Evolutionary conservation across 2,329 filamentous ascomycete species (phyloP), one percentile per base, ranked within the genome.

Genomic region (Septoria linicola): DNA sequence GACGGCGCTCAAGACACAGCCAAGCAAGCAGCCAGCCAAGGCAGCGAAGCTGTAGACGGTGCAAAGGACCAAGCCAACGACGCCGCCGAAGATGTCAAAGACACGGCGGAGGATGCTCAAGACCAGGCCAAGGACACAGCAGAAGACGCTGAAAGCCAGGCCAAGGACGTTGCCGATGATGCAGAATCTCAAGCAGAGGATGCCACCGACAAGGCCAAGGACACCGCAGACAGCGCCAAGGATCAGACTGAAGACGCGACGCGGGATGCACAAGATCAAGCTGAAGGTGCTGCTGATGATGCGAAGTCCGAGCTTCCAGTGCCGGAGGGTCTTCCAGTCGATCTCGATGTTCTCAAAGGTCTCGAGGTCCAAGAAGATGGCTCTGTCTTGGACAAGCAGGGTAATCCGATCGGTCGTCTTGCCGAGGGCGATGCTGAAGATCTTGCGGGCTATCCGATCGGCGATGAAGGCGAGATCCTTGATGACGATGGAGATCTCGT

Each of bases 401-500:
- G 76, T 59, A 76, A 77, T 43, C 61, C 69, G 3, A 65, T 79
- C 46, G 76, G 75, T 48, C 71, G 70, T 42, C 73, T 79, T 35
- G 73, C 72, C 23, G 76, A 79, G 61, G 76, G 76, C 52, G 76
- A 78, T 50, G 75, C 75, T 17, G 75, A 78, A 62, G 75, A 78
- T 54, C 74, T 78, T 39, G 72, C 68, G 42, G 76, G 76, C 30
- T 79, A 79, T 62, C 70, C 68, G 13, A 77, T 79, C 51, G 76
- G 77, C 50, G 73, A 79, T 31, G 71, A 79, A 11, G 78, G 78
- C 51, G 76, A 80, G 59, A 80, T 81, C 23, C 72, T 80, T 19
- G 76, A 80, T 51, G 75, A 80, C 35, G 74, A 78, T 54, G 78
- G 78, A 19, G 74, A 79, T 56, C 73, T 80, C 19, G 75, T 81